Evolutionary conservation across 1,139 yeast species (phyloP), one percentile per base, ranked within the genome.

Genomic region (Chernovozyma sophiae-reginae): DNA sequence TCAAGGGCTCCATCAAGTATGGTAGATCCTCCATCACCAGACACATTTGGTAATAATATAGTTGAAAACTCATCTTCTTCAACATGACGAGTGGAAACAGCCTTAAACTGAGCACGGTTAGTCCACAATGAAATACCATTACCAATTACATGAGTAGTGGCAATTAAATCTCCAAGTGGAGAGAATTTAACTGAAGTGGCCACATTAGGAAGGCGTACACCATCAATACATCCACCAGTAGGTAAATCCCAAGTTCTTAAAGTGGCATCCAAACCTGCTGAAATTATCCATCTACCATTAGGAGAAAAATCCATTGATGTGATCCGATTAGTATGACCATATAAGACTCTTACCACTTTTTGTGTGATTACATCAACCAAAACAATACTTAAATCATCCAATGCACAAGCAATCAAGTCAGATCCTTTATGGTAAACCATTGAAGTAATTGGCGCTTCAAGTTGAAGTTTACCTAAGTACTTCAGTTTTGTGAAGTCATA

Each of bases 171-270:
- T 32, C 96, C 96, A 37, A 81, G 72, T 3, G 96, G 96, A 14
- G 96, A 85, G 48, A 92, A 78, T 51, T 82, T 79, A 30, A 94
- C 72, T 35, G 77, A 68, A 0, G 97, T 89, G 2, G 86, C 95
- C 15, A 90, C 90, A 46, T 74, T 77, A 2, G 86, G 82, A 28
- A 92, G 73, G 37, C 71, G 67, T 13, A 92, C 81, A 44, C 97
- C 97, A 62, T 94, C 98, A 42, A 94, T 89, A 60, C 97, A 90
- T 1, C 92, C 89, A 35, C 98, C 98, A 3, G 97, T 85, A 25
- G 98, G 97, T 43, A 94, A 73, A 58, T 94, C 98, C 98, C 98
- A 94, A 0, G 97, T 89, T 53, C 98, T 75, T 37, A 94, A 72
- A 0, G 98, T 90, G 2, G 87, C 73, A 57, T 94, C 99, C 43